phyloP scores from a whole-genome alignment of 2,329 filamentous ascomycete species.

The Diaporthe humulicola region DNA sequence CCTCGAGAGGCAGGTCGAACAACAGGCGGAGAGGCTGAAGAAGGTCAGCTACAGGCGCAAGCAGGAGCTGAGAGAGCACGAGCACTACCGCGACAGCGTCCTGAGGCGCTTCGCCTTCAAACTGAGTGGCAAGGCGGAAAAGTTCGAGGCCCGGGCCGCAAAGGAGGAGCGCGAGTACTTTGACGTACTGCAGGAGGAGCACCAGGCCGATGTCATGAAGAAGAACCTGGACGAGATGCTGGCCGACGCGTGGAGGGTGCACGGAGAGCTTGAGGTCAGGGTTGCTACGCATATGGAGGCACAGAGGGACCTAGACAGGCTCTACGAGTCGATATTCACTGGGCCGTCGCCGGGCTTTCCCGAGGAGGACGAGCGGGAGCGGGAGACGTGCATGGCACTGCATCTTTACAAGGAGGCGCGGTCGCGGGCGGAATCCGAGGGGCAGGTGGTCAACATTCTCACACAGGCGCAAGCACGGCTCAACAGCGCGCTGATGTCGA shows the following conservation, averaged over 20 bases:
- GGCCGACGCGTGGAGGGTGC: conserved; percentile 53
- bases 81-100: conserved; percentile 65
- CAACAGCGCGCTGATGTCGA: conserved; percentile 50
- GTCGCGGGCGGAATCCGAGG: conserved; percentile 54
- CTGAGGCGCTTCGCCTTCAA: conserved; percentile 66
- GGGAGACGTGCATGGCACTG: conserved; percentile 50
- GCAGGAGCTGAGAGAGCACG: conserved; percentile 64
- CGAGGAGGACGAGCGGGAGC: conserved; percentile 64
- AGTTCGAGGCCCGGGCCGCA: conserved; percentile 61
- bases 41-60: conserved; percentile 56
- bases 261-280: conserved; percentile 52
- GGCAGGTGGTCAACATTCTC: conserved; percentile 56
- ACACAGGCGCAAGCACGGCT: conserved; percentile 54
- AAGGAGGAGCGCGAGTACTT: conserved; percentile 70
- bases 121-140: conserved; percentile 61
- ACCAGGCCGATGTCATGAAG: conserved; percentile 58
- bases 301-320: conserved; percentile 61
- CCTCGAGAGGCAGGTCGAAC: conserved; percentile 56
- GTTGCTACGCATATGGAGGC: conserved; percentile 54
- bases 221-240: conserved; percentile 56
- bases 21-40: conserved; percentile 53
- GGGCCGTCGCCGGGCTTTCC: conserved; percentile 66
- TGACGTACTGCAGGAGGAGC: conserved; percentile 62
- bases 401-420: conserved; percentile 54
- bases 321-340: conserved; percentile 67